Evolutionary conservation across 1,284 basidiomycete species (phyloP).

Genomic region (Pyrrhoderma lamaoense): DNA sequence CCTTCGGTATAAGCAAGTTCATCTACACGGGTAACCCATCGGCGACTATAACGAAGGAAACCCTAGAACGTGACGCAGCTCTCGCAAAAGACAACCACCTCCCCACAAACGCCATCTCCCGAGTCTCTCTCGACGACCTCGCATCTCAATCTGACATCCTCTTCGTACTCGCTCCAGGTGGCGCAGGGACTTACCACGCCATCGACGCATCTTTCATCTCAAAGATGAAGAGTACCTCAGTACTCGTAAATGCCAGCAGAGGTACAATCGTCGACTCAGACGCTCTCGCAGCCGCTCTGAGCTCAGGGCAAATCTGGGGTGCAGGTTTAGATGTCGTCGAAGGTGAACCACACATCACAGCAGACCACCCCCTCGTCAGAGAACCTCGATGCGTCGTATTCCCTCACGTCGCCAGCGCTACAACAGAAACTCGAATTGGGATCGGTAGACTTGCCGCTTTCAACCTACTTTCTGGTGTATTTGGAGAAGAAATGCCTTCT

Average conservation of each 20-base stretch:
- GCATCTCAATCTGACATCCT: slow-evolving; percentile 74
- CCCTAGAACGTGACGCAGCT: slow-evolving; percentile 43
- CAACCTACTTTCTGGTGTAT: slow-evolving; percentile 52
- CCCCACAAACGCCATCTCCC: slow-evolving; percentile 36
- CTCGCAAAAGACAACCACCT: slow-evolving; percentile 44
- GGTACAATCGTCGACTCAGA: slow-evolving; percentile 85
- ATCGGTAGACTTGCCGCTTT: slow-evolving; percentile 75
- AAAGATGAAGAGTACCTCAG: slow-evolving; percentile 78
- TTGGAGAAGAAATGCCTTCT: slow-evolving; percentile 48
- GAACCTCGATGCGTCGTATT: slow-evolving; percentile 71
- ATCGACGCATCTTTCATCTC: slow-evolving; percentile 67
- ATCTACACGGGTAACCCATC: slow-evolving; percentile 56
- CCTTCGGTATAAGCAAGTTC: slow-evolving; percentile 69
- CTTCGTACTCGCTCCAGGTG: slow-evolving; percentile 81
- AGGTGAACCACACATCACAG: slow-evolving; percentile 75
- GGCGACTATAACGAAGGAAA: slow-evolving; percentile 22
- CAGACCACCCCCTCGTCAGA: slow-evolving; percentile 74
- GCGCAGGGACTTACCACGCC: slow-evolving; percentile 62
- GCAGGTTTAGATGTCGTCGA: slow-evolving; percentile 93
- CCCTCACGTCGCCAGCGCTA: slow-evolving; percentile 89
- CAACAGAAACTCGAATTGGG: slow-evolving; percentile 72
- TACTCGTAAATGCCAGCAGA: slow-evolving; percentile 76
- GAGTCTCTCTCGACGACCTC: slow-evolving; percentile 58
- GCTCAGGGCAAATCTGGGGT: slow-evolving; percentile 75
- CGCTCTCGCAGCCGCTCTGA: slow-evolving; percentile 77